A percentile compares a stretch with the other conserved stretches of the same genome.
Evolutionary conservation across 2,329 filamentous ascomycete genomes (phyloP).

Genomic region (Trematosphaeria pertusa): DNA sequence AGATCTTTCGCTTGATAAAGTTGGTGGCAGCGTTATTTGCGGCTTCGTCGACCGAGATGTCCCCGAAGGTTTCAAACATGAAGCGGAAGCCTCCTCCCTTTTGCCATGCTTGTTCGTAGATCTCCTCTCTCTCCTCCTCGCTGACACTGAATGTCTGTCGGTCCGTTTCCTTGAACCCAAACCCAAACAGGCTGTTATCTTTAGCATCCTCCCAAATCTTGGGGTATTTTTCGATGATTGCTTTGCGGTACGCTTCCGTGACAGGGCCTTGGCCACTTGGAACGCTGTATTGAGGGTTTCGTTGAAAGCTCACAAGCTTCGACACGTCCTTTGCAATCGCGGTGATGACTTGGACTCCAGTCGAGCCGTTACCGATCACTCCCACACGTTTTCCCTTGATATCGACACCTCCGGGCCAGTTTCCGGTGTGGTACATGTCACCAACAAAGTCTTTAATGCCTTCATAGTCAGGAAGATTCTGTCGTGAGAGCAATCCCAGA

Average conservation of each 20-base stretch:
- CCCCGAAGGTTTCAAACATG: slow-evolving; percentile 33
- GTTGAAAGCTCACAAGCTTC: slow-evolving; percentile 12
- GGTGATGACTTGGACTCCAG: slow-evolving; percentile 61
- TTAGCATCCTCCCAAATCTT: slow-evolving; percentile 39
- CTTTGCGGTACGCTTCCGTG: slow-evolving; percentile 28
- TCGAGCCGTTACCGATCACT: slow-evolving; percentile 66
- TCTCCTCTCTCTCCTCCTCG: slow-evolving; percentile 14
- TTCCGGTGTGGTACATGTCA: slow-evolving; percentile 48
- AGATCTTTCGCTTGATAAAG: slow-evolving; percentile 37
- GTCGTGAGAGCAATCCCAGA: slow-evolving; percentile 10
- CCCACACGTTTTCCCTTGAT: slow-evolving; percentile 62
- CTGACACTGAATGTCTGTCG: slow-evolving; percentile 2
- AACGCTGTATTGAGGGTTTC: slow-evolving; percentile 52
- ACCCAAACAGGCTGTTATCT: slow-evolving; percentile 37
- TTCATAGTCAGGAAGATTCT: slow-evolving; percentile 35
- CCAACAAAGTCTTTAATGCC: slow-evolving; percentile 53
- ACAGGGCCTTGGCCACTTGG: slow-evolving; percentile 58
- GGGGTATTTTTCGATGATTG: slow-evolving; percentile 44
- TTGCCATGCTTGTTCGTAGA: slow-evolving; percentile 17
- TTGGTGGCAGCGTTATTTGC: slow-evolving; percentile 48
- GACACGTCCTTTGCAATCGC: slow-evolving; percentile 4
- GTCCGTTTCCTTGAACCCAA: slow-evolving; percentile 39
- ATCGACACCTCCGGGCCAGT: slow-evolving; percentile 53
- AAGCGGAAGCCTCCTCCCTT: slow-evolving; percentile 37
- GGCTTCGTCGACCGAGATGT: slow-evolving; percentile 34